phyloP scores from a whole-genome alignment of 306 rosid genomes.

The Oemleria cerasiformis region DNA sequence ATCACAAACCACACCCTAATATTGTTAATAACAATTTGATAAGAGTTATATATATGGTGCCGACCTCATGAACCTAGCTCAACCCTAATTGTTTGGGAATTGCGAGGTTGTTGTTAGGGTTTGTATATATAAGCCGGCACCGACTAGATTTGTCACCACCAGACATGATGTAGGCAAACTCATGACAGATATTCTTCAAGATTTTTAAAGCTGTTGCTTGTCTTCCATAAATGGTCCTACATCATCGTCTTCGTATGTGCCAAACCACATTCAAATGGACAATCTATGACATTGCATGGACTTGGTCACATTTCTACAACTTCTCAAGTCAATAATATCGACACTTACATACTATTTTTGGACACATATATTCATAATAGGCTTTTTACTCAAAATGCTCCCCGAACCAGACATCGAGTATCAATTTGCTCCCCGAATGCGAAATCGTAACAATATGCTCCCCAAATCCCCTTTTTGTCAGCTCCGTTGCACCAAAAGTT shows the following conservation, averaged over 20 bases:
- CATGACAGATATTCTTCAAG: slow-evolving; percentile 31
- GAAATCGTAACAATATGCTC: too few relatives aligned
- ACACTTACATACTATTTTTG: too few relatives aligned
- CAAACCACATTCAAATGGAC: background rate
- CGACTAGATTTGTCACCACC: slow-evolving; percentile 38
- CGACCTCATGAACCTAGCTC: background rate
- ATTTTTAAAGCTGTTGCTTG: slow-evolving; percentile 3
- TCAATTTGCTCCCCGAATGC: too few relatives aligned
- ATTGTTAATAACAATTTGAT: background rate
- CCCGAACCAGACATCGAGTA: too few relatives aligned
- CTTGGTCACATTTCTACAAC: background rate
- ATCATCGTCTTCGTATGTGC: background rate
- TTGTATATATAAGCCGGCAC: slow-evolving; percentile 59
- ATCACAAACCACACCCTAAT: background rate
- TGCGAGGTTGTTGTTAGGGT: background rate
- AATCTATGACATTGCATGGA: background rate
- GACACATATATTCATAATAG: too few relatives aligned
- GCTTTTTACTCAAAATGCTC: too few relatives aligned
- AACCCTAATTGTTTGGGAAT: slow-evolving; percentile 16
- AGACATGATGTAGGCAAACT: slow-evolving; percentile 32
- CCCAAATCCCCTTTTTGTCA: too few relatives aligned
- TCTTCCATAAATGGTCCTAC: slow-evolving; percentile 25
- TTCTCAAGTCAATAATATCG: too few relatives aligned
- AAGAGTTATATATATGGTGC: slow-evolving; percentile 8
- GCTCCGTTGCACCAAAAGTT: too few relatives aligned